Base-by-base conservation (phyloP, 306 rosid genomes). In the Potentilla sterilis region DNA sequence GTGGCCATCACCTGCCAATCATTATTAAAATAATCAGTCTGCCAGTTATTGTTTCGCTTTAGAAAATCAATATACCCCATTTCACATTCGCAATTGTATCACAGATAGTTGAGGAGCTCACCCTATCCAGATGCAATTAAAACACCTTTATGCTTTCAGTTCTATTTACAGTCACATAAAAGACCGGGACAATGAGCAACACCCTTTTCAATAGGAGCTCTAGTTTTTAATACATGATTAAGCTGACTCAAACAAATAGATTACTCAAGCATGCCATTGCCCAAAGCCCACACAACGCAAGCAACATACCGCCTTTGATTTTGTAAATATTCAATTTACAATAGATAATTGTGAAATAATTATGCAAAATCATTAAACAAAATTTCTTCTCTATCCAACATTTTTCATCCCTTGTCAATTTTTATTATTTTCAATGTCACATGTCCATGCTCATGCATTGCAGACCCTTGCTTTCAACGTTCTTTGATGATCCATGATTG, bases 1-100 rank as follows among this genome's bases (percentile, higher is more conserved):
- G 98, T 92, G 16, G 99, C 99, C 96, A 96, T 77, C 83, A 92
- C 93, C 99, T 96, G 88, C 61, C 55, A 22, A 77, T 42, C 68
- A 81, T 82, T 79, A 61, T 48, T 54, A 59, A 70, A 7, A 48
- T 2, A 49, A 73, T 80, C 80, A 83, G 76, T 81, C 67, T 51
- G 49, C 67, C 55, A 73, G 72, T 72, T 43, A 69, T 32, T 22
- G 12, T 61, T 46, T 37, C 47, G 75, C 41, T 44, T 22, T 5
- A 43, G n/a, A 44, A 59, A 44, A 43, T 15, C 15, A 14, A 59
- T 0, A 9, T 22, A 44, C 18, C 22, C 13, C 8, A 62, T 12
- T 37, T 61, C 13, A 35, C 10, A 42, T 18, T 22, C 38, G 49
- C 46, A 63, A 78, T 62, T 9, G 21, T 37, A 38, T 22, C 48